phyloP scores from a whole-genome alignment of 1,139 yeast species.

The Candida sanyaensis region DNA sequence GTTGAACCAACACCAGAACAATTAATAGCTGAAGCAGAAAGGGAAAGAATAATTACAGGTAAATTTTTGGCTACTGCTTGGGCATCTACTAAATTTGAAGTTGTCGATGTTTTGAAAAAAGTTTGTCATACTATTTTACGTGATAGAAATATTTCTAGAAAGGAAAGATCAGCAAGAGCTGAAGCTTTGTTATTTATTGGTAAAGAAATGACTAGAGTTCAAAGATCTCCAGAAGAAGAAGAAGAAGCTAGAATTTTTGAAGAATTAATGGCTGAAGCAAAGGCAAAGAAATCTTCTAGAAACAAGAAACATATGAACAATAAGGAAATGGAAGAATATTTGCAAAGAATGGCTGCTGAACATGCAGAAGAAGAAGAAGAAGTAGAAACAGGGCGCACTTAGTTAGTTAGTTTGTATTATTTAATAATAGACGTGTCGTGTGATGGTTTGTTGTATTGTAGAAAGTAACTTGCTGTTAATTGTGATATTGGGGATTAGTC shows the following conservation, averaged over 20 bases:
- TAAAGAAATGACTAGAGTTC: conserved; percentile 52
- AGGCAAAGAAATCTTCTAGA: conserved; percentile 46
- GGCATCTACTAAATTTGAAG: conserved; percentile 77
- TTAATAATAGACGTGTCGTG: neutral
- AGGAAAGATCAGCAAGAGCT: conserved; percentile 58
- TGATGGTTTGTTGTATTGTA: no score
- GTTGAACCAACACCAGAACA: conserved; percentile 42
- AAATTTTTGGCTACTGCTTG: conserved; percentile 77
- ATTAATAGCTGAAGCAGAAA: conserved; percentile 56
- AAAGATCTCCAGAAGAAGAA: conserved; percentile 68
- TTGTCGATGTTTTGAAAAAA: conserved; percentile 63
- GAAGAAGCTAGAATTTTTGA: conserved; percentile 77
- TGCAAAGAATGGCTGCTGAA: conserved; percentile 22
- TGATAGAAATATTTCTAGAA: conserved; percentile 54
- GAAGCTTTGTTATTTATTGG: conserved; percentile 62
- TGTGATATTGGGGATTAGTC: no score
- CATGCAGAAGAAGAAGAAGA: conserved; percentile 13
- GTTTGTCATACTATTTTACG: conserved; percentile 62
- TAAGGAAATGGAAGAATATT: conserved; percentile 23
- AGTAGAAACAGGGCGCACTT: no score
- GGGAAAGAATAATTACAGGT: conserved; percentile 68
- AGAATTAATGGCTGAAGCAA: conserved; percentile 71
- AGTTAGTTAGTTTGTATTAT: neutral
- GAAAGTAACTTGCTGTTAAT: no score
- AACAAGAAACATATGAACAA: conserved; percentile 17